Evolutionary conservation across 805 yeast species (phyloP), one percentile per base, ranked within the genome.

Genomic region (Lipomyces spencermartinsiae): DNA sequence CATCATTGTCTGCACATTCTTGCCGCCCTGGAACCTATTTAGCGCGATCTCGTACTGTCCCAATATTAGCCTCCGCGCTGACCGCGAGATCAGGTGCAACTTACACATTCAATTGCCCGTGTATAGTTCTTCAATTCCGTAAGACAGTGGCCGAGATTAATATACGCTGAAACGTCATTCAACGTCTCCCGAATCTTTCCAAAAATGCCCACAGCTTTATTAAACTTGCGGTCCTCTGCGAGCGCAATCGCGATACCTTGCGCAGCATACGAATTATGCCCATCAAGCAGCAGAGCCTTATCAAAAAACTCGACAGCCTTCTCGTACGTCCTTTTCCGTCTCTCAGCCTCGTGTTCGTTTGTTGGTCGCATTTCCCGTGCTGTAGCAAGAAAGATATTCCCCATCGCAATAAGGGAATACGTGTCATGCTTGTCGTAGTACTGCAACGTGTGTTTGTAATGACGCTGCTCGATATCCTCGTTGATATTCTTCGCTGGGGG

Each of bases 231-330:
- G 43, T 65, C 65, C 75, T 94, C 98, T 10, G 97, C 96, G 78
- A 92, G 90, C 4, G 93, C 87, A 65, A 95, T 92, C 0, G 98
- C 98, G 70, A 95, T 84, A 64, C 99, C 99, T 79, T 95, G 99
- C 0, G 99, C 98, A 4, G 99, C 99, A 80, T 89, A 95, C 0
- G 93, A 94, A 76, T 94, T 92, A 73, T 85, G 83, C 1, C 93
- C 87, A 80, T 95, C 98, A 35, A 93, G 80, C 61, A 90, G 88
- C 63, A 95, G 81, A 1, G 92, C 97, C 79, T 95, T 95, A 75
- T 92, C 91, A 78, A 87, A 94, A 67, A 95, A 82, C 79, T 94
- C 98, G 14, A 93, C 90, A n/a, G 97, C 97, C 78, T 97, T 87
- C 58, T 89, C 82, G 77, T 90, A 94, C 64, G 92, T 89, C 71